Evolutionary conservation across 495 filamentous ascomycete species (phyloP).

Genomic region (Penicillium soppii): DNA sequence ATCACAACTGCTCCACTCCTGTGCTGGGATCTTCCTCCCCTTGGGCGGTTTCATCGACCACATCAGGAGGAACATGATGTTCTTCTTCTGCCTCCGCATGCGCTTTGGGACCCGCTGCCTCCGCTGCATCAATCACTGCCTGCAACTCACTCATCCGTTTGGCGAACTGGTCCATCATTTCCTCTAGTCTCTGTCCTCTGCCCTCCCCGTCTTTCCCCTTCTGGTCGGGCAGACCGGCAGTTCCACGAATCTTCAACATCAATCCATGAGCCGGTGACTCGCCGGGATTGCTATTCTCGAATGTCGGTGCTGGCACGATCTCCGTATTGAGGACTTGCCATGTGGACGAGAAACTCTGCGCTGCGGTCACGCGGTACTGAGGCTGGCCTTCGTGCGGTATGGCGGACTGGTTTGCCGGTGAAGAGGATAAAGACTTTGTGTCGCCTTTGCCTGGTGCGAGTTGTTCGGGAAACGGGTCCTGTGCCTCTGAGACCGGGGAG

Average conservation of each 20-base stretch:
- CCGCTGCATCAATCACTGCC: constrained; percentile 40
- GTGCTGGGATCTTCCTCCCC: background rate
- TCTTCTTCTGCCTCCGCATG: background rate
- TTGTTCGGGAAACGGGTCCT: background rate
- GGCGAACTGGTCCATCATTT: constrained; percentile 67
- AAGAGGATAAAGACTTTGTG: constrained; percentile 20
- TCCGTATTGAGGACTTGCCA: constrained; percentile 55
- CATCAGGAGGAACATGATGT: background rate
- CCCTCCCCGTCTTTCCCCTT: constrained; percentile 31
- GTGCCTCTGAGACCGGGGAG: constrained; percentile 2
- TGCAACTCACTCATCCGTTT: constrained; percentile 57
- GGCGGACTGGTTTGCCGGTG: constrained; percentile 11
- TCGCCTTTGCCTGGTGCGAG: constrained; percentile 4
- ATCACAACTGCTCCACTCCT: background rate
- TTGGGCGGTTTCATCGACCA: background rate
- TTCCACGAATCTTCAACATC: constrained; percentile 70
- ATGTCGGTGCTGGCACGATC: constrained; percentile 57
- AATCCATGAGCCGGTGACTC: constrained; percentile 38
- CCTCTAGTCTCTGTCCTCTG: constrained; percentile 38
- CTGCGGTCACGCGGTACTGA: constrained; percentile 41
- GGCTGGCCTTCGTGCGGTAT: constrained; percentile 19
- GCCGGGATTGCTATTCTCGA: constrained; percentile 45
- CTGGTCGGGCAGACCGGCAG: constrained; percentile 28
- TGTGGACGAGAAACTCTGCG: constrained; percentile 49
- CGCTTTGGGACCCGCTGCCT: constrained; percentile 1